Percentiles rank a stretch among this genome's conserved stretches.
Conservation (phyloP, 2,329 filamentous ascomycete genomes). For the Clarireedia homoeocarpa region DNA sequence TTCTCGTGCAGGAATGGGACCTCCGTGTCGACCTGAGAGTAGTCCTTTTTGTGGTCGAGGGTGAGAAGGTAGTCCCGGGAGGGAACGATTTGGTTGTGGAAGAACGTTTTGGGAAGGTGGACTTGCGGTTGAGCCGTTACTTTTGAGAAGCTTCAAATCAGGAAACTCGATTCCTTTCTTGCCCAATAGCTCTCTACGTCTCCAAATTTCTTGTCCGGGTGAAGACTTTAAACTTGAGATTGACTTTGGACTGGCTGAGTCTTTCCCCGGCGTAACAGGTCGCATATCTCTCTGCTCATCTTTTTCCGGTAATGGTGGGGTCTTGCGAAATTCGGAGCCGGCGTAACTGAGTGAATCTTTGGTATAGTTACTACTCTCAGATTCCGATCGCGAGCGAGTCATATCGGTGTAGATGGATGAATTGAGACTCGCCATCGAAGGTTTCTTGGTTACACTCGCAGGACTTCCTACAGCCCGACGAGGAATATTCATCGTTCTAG, state of each 20-base stretch:
- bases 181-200: conserved; percentile 22
- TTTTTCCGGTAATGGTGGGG: conserved; percentile 21
- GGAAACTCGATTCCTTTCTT: conserved; percentile 22
- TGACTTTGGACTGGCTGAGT: conserved; percentile 1
- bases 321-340: conserved; percentile 18
- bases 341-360: conserved; percentile 21
- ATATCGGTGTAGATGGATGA: conserved; percentile 23
- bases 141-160: conserved; percentile 25
- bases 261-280: conserved; percentile 11
- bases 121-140: conserved; percentile 27
- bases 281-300: conserved; percentile 13
- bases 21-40: conserved; percentile 19
- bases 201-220: conserved; percentile 25
- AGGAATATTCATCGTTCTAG: conserved; percentile 17
- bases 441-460: conserved; percentile 8
- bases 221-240: conserved; percentile 16
- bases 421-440: conserved; percentile 19
- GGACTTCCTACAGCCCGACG: conserved; percentile 23
- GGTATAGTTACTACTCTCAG: conserved; percentile 18
- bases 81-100: conserved; percentile 10
- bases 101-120: conserved; percentile 19
- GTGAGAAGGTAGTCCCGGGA: conserved; percentile 14
- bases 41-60: conserved; percentile 13
- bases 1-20: conserved; percentile 23
- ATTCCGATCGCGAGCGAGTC: conserved; percentile 15